A percentile compares a stretch with the other conserved stretches of the same genome.
Evolutionary conservation across 2,329 filamentous ascomycete genomes (phyloP).

Genomic region (Lachnellula occidentalis): DNA sequence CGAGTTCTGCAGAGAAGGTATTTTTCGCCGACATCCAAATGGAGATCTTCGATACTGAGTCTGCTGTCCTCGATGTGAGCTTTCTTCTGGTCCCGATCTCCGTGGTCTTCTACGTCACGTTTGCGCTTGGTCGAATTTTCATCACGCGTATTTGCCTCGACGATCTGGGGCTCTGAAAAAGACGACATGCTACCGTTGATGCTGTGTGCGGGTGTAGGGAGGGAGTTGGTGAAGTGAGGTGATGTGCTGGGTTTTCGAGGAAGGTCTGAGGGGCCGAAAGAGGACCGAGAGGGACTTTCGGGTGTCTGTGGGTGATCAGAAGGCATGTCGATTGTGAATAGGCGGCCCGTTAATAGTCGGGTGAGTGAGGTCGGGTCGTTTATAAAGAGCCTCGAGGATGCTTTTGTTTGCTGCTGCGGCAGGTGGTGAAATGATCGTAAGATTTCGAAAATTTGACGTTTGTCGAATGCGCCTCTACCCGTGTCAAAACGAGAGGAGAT

Average conservation of each 20-base stretch:
- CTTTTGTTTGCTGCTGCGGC: conserved; percentile 6
- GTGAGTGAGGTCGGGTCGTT: not conserved
- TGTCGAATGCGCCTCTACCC: conserved; percentile 14
- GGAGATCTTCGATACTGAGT: conserved; percentile 58
- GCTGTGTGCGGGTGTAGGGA: conserved; percentile 59
- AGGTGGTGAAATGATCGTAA: conserved; percentile 7
- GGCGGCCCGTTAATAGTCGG: not conserved
- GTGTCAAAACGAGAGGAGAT: conserved; percentile 1
- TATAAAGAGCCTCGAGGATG: conserved; percentile 6
- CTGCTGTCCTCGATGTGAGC: conserved; percentile 55
- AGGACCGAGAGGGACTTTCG: conserved; percentile 59
- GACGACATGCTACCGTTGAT: conserved; percentile 47
- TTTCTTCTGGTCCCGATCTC: conserved; percentile 56
- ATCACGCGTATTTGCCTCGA: conserved; percentile 32
- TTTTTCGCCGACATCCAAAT: conserved; percentile 61
- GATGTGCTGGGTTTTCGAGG: conserved; percentile 44
- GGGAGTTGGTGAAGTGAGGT: conserved; percentile 37
- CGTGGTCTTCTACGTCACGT: conserved; percentile 50
- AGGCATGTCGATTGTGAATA: conserved; percentile 43
- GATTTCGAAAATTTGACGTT: conserved; percentile 6
- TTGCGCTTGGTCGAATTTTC: conserved; percentile 59
- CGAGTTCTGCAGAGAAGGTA: conserved; percentile 62
- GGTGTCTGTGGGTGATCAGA: conserved; percentile 60
- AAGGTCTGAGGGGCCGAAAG: conserved; percentile 42
- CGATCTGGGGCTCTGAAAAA: conserved; percentile 13